Evolutionary conservation across 352 stramenopile species (phyloP).

Genomic region (Globisporangium yorkense): DNA sequence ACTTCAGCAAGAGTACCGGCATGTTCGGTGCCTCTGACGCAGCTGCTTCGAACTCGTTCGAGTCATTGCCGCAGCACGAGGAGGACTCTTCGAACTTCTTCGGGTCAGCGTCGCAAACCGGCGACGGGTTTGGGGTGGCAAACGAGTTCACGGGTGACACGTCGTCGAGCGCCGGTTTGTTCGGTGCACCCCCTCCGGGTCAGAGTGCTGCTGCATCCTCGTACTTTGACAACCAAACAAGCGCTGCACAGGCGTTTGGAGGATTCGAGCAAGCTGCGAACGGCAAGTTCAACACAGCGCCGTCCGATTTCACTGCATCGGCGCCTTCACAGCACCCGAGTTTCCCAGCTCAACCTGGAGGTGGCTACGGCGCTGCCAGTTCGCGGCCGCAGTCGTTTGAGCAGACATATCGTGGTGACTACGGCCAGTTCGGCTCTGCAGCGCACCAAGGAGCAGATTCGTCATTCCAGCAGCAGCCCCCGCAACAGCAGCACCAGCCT

Average conservation of each 20-base stretch:
- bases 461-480: background rate
- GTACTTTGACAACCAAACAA: slow-evolving; percentile 10
- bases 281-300: slow-evolving; percentile 8
- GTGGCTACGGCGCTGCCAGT: background rate
- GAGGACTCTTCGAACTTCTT: slow-evolving; percentile 10
- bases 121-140: slow-evolving; percentile 6
- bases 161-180: slow-evolving; percentile 1
- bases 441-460: background rate
- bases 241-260: slow-evolving; percentile 13
- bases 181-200: slow-evolving; percentile 6
- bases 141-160: slow-evolving; percentile 3
- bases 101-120: slow-evolving; percentile 1
- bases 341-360: background rate
- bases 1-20: background rate
- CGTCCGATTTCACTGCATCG: slow-evolving; percentile 40
- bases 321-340: slow-evolving; percentile 14
- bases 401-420: background rate
- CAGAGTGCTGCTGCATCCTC: slow-evolving; percentile 3
- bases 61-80: slow-evolving; percentile 2
- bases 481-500: slow-evolving; percentile 17
- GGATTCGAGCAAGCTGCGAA: slow-evolving; percentile 18
- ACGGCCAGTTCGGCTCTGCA: background rate
- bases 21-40: background rate
- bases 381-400: background rate
- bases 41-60: background rate